Evolutionary conservation across 2,329 filamentous ascomycete genomes (phyloP).

Genomic region (Pseudogymnoascus sp.): DNA sequence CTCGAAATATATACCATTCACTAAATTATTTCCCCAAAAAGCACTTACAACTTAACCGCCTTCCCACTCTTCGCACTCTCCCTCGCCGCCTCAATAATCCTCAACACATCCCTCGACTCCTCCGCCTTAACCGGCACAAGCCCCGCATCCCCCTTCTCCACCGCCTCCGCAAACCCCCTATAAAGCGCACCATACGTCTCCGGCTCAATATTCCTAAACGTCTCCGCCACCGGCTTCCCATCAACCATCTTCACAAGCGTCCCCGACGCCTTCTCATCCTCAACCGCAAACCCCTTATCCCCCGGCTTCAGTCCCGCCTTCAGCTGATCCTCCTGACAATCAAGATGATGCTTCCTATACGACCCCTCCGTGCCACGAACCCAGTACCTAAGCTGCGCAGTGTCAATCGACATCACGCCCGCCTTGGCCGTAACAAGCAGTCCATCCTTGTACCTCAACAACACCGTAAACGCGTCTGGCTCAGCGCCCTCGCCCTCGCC

Average conservation of each 20-base stretch:
- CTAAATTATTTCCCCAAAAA: neutral
- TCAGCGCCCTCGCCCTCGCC: constrained; percentile 38
- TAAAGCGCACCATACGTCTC: constrained; percentile 65
- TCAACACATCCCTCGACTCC: constrained; percentile 45
- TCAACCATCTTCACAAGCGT: constrained; percentile 47
- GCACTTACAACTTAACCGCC: constrained; percentile 16
- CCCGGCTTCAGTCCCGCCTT: constrained; percentile 53
- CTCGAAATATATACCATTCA: neutral
- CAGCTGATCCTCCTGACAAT: constrained; percentile 69
- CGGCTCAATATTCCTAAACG: constrained; percentile 52
- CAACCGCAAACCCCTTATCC: constrained; percentile 57
- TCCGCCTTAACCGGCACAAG: constrained; percentile 45
- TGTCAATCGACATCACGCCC: constrained; percentile 59
- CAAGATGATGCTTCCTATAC: constrained; percentile 64
- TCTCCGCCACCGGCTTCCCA: constrained; percentile 41
- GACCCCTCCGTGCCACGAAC: constrained; percentile 65
- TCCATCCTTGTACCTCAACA: constrained; percentile 56
- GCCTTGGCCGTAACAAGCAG: constrained; percentile 62
- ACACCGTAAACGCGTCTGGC: constrained; percentile 52
- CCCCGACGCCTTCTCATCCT: constrained; percentile 50
- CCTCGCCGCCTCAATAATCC: constrained; percentile 46
- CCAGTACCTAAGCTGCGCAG: constrained; percentile 67
- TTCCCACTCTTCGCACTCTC: constrained; percentile 44
- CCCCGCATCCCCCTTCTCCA: constrained; percentile 38
- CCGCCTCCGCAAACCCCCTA: constrained; percentile 41